A percentile compares a stretch with the other conserved stretches of the same genome.
Conservation (phyloP, 2,329 filamentous ascomycete species). For the Sporothrix pseudoabietina region DNA sequence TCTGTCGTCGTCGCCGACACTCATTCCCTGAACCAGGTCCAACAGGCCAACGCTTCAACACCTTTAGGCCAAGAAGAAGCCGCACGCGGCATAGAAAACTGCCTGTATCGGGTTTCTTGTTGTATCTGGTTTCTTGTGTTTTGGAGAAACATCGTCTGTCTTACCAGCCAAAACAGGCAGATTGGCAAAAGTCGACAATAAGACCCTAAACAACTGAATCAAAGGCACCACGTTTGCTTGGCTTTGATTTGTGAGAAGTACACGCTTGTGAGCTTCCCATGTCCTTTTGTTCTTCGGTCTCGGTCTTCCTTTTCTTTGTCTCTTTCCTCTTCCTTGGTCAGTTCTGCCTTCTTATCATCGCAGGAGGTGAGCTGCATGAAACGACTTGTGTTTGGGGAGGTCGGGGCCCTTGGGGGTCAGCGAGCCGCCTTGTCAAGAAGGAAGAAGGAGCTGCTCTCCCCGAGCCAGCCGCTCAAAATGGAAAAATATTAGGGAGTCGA, state of each 20-base stretch:
- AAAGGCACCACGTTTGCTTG: slow-evolving; percentile 1
- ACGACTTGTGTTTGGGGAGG: slow-evolving; percentile 28
- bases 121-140: background rate
- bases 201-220: too few relatives aligned
- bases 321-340: background rate
- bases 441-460: background rate
- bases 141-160: background rate
- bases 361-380: slow-evolving; percentile 26
- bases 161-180: slow-evolving; percentile 13
- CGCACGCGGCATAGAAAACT: background rate
- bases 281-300: background rate
- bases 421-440: background rate
- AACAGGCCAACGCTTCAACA: background rate
- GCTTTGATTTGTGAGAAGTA: background rate
- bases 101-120: background rate
- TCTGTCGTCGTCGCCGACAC: background rate
- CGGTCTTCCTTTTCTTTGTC: background rate
- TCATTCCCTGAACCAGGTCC: background rate
- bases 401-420: background rate
- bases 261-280: background rate
- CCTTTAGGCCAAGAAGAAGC: background rate
- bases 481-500: too few relatives aligned
- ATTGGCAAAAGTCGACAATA: background rate
- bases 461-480: slow-evolving; percentile 5
- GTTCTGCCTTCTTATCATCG: background rate